Evolutionary conservation across 352 stramenopile genomes (phyloP), one percentile per base, ranked within the genome.

Genomic region (Phytophthora pseudosyringae): DNA sequence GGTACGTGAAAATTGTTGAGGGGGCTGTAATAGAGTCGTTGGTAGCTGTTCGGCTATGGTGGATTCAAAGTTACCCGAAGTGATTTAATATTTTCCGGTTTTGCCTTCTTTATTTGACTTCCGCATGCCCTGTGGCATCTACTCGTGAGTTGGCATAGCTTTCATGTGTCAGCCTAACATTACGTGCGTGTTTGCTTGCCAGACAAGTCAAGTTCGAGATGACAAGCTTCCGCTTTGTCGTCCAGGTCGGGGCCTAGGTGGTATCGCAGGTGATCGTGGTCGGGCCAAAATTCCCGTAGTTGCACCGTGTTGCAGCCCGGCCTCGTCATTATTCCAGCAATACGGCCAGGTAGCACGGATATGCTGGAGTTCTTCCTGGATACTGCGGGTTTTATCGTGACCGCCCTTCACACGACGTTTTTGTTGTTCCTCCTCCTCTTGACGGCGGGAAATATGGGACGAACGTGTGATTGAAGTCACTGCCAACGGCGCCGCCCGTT

Each of bases 331-430:
- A 41, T 54, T 57, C 83, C 83, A 90, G 11, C 77, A 70, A 59
- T 90, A 86, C 11, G 83, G 83, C 86, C 83, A 94, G 11, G 73
- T 83, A 41, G 78, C 69, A 12, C 86, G 83, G 57, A 94, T 91
- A 39, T 65, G 76, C 10, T 75, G 70, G 50, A 94, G 65, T 46
- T 90, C 69, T 31, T 79, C 64, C 4, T 81, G 72, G 29, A 88
- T 65, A 57, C 57, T 69, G 28, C 48, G 53, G 5, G 36, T 29
- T 69, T 59, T 55, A 12, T 9, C 11, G 15, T 59, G 7, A 28
- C 50, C 49, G 11, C 48, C 29, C 33, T 71, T 43, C 18, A 59
- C 52, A 11, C 39, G 60, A 54, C 47, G 66, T 28, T 21, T 21
- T 21, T 63, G 66, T 21, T 60, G 66, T 12, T 62, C 55, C 9